Conservation (phyloP, 768 basidiomycete genomes). For the Psilocybe tampanensis region DNA sequence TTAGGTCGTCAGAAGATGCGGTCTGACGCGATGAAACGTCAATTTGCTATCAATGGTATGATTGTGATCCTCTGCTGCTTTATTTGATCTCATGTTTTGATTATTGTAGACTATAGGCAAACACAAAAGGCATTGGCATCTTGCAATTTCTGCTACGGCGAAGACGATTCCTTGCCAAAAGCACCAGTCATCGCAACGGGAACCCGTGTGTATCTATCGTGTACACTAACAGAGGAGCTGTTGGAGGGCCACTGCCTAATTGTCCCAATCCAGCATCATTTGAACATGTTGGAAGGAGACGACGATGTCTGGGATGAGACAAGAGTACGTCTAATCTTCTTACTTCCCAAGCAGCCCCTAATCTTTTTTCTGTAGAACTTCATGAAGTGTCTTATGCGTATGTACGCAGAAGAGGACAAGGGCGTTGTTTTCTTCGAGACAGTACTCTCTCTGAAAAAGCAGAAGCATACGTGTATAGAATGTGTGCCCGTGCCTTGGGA, state of each 20-base stretch:
- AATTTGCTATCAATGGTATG: constrained; percentile 93
- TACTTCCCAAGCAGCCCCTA: neutral
- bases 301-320: constrained; percentile 99
- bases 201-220: constrained; percentile 87
- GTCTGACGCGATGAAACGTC: constrained; percentile 93
- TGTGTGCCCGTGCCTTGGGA: constrained; percentile 92
- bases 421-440: constrained; percentile 97
- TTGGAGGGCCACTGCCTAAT: constrained; percentile 92
- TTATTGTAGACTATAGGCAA: constrained; percentile 86
- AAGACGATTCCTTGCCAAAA: constrained; percentile 88
- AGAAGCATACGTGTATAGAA: constrained; percentile 93
- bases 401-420: constrained; percentile 91
- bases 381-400: constrained; percentile 93
- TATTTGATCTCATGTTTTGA: neutral
- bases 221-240: constrained; percentile 87
- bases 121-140: constrained; percentile 89
- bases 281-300: constrained; percentile 90
- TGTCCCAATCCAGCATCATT: constrained; percentile 92
- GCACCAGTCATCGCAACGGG: constrained; percentile 91
- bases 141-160: constrained; percentile 90
- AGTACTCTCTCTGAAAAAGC: constrained; percentile 81
- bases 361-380: constrained; percentile 50
- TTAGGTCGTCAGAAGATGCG: constrained; percentile 95
- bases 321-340: constrained; percentile 54
- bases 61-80: neutral